Conservation (phyloP, 176 grass and related monocot genomes). For the Ensete ventricosum region DNA sequence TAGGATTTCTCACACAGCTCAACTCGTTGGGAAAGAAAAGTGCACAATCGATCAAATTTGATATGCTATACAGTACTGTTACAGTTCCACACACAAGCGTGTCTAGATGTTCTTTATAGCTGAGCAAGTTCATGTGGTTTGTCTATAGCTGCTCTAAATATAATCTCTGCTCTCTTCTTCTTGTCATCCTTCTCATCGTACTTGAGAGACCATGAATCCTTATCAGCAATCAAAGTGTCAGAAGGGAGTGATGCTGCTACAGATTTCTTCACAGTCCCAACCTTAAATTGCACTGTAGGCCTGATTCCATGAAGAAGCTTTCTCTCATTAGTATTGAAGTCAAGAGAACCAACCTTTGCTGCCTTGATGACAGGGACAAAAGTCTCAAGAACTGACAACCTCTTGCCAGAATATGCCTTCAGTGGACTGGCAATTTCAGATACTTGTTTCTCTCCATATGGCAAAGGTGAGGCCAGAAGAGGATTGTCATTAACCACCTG, state of each 20-base stretch:
- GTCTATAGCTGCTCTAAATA: slow-evolving; percentile 70
- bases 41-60: neutral
- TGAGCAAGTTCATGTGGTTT: slow-evolving; percentile 18
- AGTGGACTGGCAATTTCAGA: slow-evolving; percentile 35
- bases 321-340: slow-evolving; percentile 25
- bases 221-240: slow-evolving; percentile 35
- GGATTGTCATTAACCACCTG: slow-evolving; percentile 41
- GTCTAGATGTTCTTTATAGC: slow-evolving; percentile 8
- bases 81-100: neutral
- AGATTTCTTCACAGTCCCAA: slow-evolving; percentile 45
- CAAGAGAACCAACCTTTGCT: slow-evolving; percentile 30
- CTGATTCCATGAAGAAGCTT: slow-evolving; percentile 48
- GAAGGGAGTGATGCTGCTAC: slow-evolving; percentile 16
- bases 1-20: neutral
- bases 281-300: slow-evolving; percentile 43
- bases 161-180: slow-evolving; percentile 68
- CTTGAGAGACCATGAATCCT: slow-evolving; percentile 47
- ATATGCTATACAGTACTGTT: neutral
- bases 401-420: slow-evolving; percentile 17
- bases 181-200: slow-evolving; percentile 65
- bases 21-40: neutral
- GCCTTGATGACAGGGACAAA: slow-evolving; percentile 62
- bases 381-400: slow-evolving; percentile 51
- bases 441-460: slow-evolving; percentile 39
- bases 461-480: slow-evolving; percentile 46